Evolutionary conservation across 139 green algal species (phyloP).

Genomic region (Dunaliella sp.): DNA sequence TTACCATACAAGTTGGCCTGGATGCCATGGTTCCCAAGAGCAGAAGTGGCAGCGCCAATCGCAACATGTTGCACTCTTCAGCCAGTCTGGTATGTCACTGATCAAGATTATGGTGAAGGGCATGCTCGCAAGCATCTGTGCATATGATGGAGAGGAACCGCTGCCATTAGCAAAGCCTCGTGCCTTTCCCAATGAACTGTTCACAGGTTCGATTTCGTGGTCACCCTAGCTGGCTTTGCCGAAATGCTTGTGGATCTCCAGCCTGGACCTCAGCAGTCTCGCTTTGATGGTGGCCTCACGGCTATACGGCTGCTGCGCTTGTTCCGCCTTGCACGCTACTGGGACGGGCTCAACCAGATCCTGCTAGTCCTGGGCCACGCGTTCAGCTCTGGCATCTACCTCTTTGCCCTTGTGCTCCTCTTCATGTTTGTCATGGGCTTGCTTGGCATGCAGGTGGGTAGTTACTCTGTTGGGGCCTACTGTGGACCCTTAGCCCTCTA

Average conservation of each 20-base stretch:
- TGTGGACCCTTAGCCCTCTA: background rate
- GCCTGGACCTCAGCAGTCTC: constrained; percentile 1
- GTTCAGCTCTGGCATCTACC: constrained; percentile 51
- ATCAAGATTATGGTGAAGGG: no score
- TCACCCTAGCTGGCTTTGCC: constrained; percentile 37
- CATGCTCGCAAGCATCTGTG: no score
- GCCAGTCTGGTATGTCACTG: no score
- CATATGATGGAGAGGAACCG: no score
- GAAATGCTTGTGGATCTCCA: constrained; percentile 52
- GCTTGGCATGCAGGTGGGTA: constrained; percentile 69
- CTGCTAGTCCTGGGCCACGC: constrained; percentile 59
- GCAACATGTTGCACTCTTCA: no score
- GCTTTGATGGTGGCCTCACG: background rate
- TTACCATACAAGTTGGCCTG: no score
- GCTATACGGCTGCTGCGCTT: constrained; percentile 70
- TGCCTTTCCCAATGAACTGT: no score
- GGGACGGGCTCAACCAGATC: constrained; percentile 68
- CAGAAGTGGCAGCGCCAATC: no score
- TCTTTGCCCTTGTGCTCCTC: constrained; percentile 59
- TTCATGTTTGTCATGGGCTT: constrained; percentile 72
- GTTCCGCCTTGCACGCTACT: constrained; percentile 64
- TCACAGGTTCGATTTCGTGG: constrained; percentile 33
- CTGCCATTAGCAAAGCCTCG: no score
- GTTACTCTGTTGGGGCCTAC: background rate
- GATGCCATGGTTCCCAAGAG: no score